Evolutionary conservation across 495 filamentous ascomycete genomes (phyloP).

Genomic region (Neohortaea acidophila): DNA sequence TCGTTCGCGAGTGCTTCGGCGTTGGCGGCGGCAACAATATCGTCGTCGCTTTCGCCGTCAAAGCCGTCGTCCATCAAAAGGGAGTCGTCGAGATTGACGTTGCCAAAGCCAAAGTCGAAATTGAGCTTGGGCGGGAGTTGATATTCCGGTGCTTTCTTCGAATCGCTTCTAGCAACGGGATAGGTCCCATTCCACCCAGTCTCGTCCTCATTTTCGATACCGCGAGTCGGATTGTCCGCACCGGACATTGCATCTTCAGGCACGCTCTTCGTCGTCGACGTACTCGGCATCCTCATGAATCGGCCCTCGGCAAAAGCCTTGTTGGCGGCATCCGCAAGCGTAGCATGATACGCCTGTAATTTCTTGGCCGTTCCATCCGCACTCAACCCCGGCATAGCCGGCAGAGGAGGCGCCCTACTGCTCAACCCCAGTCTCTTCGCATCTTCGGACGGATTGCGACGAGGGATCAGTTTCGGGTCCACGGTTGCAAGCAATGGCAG

Average conservation of each 20-base stretch:
- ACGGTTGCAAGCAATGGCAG: slow-evolving; percentile 9
- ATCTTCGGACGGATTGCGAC: slow-evolving; percentile 14
- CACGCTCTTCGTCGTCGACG: slow-evolving; percentile 3
- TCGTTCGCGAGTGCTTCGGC: slow-evolving; percentile 86
- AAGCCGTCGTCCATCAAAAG: slow-evolving; percentile 21
- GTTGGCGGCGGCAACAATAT: slow-evolving; percentile 88
- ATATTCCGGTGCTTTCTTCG: slow-evolving; percentile 1
- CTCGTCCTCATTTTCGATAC: background rate
- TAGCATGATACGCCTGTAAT: slow-evolving; percentile 46
- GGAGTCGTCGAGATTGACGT: slow-evolving; percentile 16
- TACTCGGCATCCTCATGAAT: slow-evolving; percentile 38
- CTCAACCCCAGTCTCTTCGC: slow-evolving; percentile 16
- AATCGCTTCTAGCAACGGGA: slow-evolving; percentile 2
- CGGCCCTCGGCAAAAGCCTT: slow-evolving; percentile 55
- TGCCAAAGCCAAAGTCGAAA: slow-evolving; percentile 23
- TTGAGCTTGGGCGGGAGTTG: slow-evolving; percentile 10
- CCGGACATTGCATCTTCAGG: no score
- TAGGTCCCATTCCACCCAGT: no score
- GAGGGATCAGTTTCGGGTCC: slow-evolving; percentile 13
- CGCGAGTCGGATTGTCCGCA: background rate
- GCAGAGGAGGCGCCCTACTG: slow-evolving; percentile 13
- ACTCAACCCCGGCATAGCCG: slow-evolving; percentile 2
- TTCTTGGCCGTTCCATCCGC: slow-evolving; percentile 2
- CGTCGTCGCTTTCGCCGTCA: slow-evolving; percentile 55
- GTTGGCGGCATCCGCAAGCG: slow-evolving; percentile 63